Percentiles rank a stretch among this genome's conserved stretches.
Evolutionary conservation across 495 filamentous ascomycete genomes (phyloP).

Genomic region (Schizothecium vesticola): DNA sequence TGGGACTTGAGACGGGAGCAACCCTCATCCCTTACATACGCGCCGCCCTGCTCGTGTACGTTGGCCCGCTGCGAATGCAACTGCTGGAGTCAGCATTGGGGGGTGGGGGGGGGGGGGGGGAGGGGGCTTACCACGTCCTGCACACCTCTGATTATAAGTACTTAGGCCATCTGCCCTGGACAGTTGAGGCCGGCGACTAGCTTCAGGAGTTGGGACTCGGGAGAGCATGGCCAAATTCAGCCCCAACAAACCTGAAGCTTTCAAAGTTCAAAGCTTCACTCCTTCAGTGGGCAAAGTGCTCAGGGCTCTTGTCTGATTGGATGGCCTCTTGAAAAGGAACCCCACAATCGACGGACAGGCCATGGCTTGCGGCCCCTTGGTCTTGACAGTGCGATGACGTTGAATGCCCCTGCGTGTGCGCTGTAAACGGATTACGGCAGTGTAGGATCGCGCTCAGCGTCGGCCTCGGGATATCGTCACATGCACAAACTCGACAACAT

Average conservation of each 20-base stretch:
- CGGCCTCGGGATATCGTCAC: not conserved
- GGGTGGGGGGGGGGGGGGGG: too few species aligned
- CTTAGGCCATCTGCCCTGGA: not conserved
- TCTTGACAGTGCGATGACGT: not conserved
- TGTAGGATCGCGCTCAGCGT: not conserved
- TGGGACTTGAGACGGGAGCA: not conserved
- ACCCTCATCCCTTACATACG: not conserved
- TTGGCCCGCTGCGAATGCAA: not conserved
- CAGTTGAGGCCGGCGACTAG: not conserved
- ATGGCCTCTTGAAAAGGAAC: not conserved
- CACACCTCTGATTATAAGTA: not conserved
- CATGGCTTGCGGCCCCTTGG: not conserved
- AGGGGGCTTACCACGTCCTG: too few species aligned
- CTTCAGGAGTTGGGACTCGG: not conserved
- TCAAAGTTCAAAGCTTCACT: not conserved
- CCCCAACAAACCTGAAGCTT: not conserved
- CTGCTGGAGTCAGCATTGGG: not conserved
- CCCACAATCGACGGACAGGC: not conserved
- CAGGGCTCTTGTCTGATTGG: not conserved
- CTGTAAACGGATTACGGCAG: not conserved
- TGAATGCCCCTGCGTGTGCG: not conserved
- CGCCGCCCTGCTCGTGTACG: not conserved
- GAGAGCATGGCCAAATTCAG: not conserved
- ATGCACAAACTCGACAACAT: conserved; percentile 4
- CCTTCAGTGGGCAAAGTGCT: not conserved